Conservation (phyloP, 73 alveolate species). For the Symbiodinium natans region DNA sequence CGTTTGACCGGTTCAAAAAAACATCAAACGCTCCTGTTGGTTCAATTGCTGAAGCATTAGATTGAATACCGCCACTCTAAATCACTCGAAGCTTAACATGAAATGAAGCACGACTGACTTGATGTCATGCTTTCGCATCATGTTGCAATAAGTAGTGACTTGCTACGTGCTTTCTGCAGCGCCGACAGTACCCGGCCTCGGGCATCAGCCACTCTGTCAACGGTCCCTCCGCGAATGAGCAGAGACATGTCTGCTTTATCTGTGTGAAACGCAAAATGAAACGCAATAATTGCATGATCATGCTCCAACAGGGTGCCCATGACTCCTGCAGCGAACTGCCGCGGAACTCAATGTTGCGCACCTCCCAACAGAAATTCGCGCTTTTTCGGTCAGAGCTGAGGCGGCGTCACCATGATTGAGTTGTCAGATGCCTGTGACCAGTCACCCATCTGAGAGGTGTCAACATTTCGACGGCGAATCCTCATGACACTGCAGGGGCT, state of each 20-base stretch:
- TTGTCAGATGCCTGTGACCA: conserved; percentile 56
- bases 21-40: too few species aligned
- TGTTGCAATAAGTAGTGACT: too few species aligned
- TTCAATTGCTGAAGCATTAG: too few species aligned
- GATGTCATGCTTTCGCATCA: too few species aligned
- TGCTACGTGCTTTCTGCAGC: too few species aligned
- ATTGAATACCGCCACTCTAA: too few species aligned
- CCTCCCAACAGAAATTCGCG: not conserved
- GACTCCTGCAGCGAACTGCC: conserved; percentile 26
- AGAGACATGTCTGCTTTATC: too few species aligned
- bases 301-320: not conserved
- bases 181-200: conserved; percentile 47
- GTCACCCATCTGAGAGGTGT: conserved; percentile 61
- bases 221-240: not conserved
- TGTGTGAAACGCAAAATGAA: not conserved
- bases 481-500: not conserved
- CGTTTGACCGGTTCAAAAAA: too few species aligned
- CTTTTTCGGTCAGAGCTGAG: too few species aligned
- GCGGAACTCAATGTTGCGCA: conserved; percentile 37
- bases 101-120: too few species aligned
- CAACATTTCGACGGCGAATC: conserved; percentile 43
- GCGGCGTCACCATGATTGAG: too few species aligned
- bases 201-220: conserved; percentile 80
- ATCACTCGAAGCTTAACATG: too few species aligned
- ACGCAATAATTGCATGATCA: not conserved